Base-by-base conservation (phyloP, 2,329 filamentous ascomycete species). In the Zymoseptoria brevis region DNA sequence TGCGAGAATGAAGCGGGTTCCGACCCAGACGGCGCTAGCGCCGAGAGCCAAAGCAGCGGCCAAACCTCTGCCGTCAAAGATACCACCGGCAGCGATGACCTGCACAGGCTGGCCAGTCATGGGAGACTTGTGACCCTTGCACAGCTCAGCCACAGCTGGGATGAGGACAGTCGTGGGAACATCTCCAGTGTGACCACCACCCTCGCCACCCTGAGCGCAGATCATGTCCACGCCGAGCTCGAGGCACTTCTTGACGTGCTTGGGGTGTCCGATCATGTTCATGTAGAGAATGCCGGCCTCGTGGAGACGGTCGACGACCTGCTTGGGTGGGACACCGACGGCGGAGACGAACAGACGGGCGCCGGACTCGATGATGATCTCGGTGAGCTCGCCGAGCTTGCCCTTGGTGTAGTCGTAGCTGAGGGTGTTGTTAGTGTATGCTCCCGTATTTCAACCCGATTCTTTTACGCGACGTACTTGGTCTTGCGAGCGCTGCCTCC, bases 231-330 rank as follows among this genome's bases (percentile, higher is more conserved):
- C 90, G 66, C 92, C 94, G 60, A 92, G 83, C 55, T 93, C 90
- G 63, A 99, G 83, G 77, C 90, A 95, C 83, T 97, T 99, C 78
- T 90, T 84, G 64, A 96, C 93, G 80, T 99, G 94, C 86, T 99
- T 99, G 73, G 94, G 93, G 83, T 99, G 94, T 67, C 94, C 94
- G 74, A 99, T 92, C 94, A 99, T 99, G 87, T 99, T 99, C 94
- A 97, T 97, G 83, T 95, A 96, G 67, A 96, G 83, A 68, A 99
- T 84, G 67, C 92, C 92, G 71, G 85, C 80, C 72, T 85, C 83
- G 83, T 99, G 94, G 53, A 99, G 86, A 73, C 84, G 88, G 66
- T 97, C 91, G 71, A 99, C 91, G 60, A 96, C 87, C 68, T 83
- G 80, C 77, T 89, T 90, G 67, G 94, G 90, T 50, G 94, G 92